Conservation (phyloP, 176 grass and related monocot species). For the Oryza longistaminata region DNA sequence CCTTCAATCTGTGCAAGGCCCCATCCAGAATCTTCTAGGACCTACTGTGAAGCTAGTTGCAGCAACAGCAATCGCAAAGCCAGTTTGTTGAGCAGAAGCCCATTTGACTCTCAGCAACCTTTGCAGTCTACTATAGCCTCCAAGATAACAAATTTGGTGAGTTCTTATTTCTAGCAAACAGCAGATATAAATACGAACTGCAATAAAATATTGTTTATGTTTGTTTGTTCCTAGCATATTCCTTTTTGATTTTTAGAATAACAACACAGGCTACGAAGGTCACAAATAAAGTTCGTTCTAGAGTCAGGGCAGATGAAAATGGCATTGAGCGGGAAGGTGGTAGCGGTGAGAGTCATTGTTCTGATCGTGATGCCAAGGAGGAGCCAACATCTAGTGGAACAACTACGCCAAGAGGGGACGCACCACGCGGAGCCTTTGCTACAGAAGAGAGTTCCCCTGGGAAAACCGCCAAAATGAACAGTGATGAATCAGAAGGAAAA, state of each 20-base stretch:
- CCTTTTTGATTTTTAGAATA: slow-evolving; percentile 68
- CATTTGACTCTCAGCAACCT: slow-evolving; percentile 61
- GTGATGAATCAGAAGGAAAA: slow-evolving; percentile 73
- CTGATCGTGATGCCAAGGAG: slow-evolving; percentile 68
- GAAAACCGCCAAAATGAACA: slow-evolving; percentile 50
- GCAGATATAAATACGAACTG: background rate
- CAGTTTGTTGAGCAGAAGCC: slow-evolving; percentile 51
- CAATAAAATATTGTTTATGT: slow-evolving; percentile 22
- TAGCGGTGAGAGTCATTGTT: slow-evolving; percentile 51
- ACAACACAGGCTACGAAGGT: slow-evolving; percentile 90
- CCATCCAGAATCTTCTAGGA: slow-evolving; percentile 34
- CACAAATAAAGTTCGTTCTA: slow-evolving; percentile 95
- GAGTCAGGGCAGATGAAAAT: slow-evolving; percentile 61
- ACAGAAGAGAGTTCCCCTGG: slow-evolving; percentile 52
- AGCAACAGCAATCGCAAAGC: slow-evolving; percentile 45
- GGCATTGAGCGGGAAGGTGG: slow-evolving; percentile 60
- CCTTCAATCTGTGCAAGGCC: slow-evolving; percentile 55
- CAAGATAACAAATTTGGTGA: slow-evolving; percentile 91
- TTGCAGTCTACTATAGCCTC: slow-evolving; percentile 77
- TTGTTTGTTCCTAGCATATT: slow-evolving; percentile 46
- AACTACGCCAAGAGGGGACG: slow-evolving; percentile 64
- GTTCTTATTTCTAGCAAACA: slow-evolving; percentile 39
- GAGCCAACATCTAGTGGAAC: slow-evolving; percentile 61
- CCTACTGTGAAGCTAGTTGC: slow-evolving; percentile 44
- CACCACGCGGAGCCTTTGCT: slow-evolving; percentile 38